Evolutionary conservation across 345 rosid species (phyloP), one percentile per base, ranked within the genome.

Genomic region (Ailanthus altissimus): DNA sequence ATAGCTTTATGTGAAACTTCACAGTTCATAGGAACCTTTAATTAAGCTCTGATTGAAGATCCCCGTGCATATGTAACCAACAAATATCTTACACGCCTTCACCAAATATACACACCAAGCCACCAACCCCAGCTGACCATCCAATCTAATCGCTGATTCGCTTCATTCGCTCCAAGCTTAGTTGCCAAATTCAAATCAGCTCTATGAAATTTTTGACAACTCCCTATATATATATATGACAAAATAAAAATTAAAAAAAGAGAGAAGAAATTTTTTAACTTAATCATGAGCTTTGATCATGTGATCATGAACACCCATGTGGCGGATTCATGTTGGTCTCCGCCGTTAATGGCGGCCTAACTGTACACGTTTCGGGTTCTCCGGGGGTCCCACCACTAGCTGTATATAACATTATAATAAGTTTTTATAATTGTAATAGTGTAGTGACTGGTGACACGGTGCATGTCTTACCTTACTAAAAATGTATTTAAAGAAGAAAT

Each of bases 341-440:
- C 57, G 58, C 72, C 72, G 72, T 28, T 13, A 68, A 68, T 8
- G 57, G 57, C n/a, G 72, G 72, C 8, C 58, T 18, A 23, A 9
- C 0, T 50, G 25, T 16, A 4, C 58, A 28, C 59, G 59, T 69
- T 49, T 18, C 20, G 23, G 0, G n/a, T 12, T 45, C 1, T 46
- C 6, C 1, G 38, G 6, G 54, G 32, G 71, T 26, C 72, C 73
- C 59, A 16, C 21, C 15, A 2, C 72, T 57, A 47, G 57, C 72
- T 47, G 28, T 5, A 10, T 1, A 10, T n/a, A 32, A 65, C 50
- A 42, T n/a, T 1, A 18, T 38, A 36, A 8, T 38, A 11, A 3
- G 14, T 25, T 62, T 36, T 36, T 0, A 56, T 36, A n/a, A 6
- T 32, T 7, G 4, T 63, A 18, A 9, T 63, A 36, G 20, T 18